phyloP scores from a whole-genome alignment of 352 stramenopile genomes.

The Albugo candida region DNA sequence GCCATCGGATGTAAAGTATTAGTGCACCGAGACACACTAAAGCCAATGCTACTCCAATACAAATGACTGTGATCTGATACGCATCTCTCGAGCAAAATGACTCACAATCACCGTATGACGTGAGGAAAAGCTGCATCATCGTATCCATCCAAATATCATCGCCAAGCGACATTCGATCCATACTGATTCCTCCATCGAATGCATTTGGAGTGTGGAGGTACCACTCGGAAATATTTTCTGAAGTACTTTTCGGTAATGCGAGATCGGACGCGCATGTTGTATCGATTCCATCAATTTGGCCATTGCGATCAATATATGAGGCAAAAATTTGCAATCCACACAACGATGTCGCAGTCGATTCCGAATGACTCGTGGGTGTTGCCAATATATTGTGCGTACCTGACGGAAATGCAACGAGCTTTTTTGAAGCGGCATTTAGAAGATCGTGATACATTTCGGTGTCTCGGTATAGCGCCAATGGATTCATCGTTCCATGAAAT shows the following conservation, averaged over 20 bases:
- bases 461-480: slow-evolving; percentile 8
- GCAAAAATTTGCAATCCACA: slow-evolving; percentile 30
- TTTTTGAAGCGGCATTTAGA: slow-evolving; percentile 19
- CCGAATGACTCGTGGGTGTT: slow-evolving; percentile 8
- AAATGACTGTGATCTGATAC: too few species aligned
- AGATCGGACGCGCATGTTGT: slow-evolving; percentile 26
- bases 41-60: too few species aligned
- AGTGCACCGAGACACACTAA: too few species aligned
- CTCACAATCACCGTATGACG: too few species aligned
- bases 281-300: slow-evolving; percentile 26
- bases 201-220: too few species aligned
- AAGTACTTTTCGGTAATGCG: neutral
- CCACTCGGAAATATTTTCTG: too few species aligned
- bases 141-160: too few species aligned
- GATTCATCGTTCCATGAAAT: slow-evolving; percentile 25
- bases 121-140: too few species aligned
- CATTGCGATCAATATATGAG: slow-evolving; percentile 27
- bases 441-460: slow-evolving; percentile 5
- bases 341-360: slow-evolving; percentile 9
- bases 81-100: too few species aligned
- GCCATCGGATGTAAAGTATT: too few species aligned
- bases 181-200: too few species aligned
- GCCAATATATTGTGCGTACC: slow-evolving; percentile 21
- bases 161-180: too few species aligned
- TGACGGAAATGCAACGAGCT: slow-evolving; percentile 20